Conservation (phyloP, 163 green algal species). For the Scenedesmus sp. region DNA sequence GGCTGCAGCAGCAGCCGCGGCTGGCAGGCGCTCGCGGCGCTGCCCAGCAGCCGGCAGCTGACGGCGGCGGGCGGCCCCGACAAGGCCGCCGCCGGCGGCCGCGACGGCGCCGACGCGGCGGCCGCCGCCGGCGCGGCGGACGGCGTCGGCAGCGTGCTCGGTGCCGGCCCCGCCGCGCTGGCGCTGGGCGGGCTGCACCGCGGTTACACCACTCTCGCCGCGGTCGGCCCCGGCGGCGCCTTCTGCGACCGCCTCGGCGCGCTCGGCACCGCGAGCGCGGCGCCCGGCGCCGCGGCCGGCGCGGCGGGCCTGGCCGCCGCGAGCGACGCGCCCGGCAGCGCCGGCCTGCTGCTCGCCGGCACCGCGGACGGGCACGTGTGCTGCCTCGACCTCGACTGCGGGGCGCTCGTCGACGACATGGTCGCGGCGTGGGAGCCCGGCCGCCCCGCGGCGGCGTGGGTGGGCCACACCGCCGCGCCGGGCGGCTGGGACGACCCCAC, state of each 20-base stretch:
- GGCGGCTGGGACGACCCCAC: slow-evolving; percentile 15
- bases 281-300: background rate
- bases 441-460: no score
- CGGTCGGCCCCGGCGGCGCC: background rate
- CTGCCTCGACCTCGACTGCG: slow-evolving; percentile 29
- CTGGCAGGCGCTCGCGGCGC: slow-evolving; percentile 9
- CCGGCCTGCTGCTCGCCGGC: slow-evolving; percentile 17
- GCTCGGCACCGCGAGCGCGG: background rate
- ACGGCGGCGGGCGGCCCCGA: background rate
- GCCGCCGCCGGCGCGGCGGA: background rate
- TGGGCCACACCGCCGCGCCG: no score
- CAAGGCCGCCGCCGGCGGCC: background rate
- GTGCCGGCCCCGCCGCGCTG: slow-evolving; percentile 2
- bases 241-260: background rate
- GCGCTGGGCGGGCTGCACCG: slow-evolving; percentile 10
- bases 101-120: background rate
- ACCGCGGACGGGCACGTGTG: slow-evolving; percentile 37
- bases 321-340: background rate
- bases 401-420: slow-evolving; percentile 11
- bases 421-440: slow-evolving; percentile 18
- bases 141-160: slow-evolving; percentile 4
- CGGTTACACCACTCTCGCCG: slow-evolving; percentile 30
- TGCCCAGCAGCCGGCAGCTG: slow-evolving; percentile 18
- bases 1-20: slow-evolving; percentile 39
- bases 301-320: background rate